These are phyloP conservation scores for Candida albicans DNA, from an alignment of 1,139 yeast genomes.

Conservation along the genomic window DNA sequence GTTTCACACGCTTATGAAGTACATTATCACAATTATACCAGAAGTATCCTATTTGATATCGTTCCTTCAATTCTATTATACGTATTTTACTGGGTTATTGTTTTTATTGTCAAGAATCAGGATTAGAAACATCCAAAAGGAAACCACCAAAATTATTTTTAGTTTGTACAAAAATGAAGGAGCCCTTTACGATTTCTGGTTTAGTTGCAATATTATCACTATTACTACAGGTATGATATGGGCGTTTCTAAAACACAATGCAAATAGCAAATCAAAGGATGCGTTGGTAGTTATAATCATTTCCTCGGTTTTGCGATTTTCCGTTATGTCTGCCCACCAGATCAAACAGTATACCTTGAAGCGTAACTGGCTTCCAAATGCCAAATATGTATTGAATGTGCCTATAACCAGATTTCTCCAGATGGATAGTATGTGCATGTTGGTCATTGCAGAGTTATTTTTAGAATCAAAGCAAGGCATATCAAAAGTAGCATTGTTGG, in stretches of 20 bases:
- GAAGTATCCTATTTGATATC: slow-evolving; percentile 5
- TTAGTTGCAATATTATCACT: slow-evolving; percentile 10
- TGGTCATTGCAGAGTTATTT: slow-evolving; percentile 10
- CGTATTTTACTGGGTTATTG: slow-evolving; percentile 2
- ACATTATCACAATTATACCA: slow-evolving; percentile 2
- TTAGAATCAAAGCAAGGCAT: slow-evolving; percentile 8
- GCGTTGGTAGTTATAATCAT: slow-evolving; percentile 9
- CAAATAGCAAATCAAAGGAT: slow-evolving; percentile 5
- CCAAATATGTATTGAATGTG: slow-evolving; percentile 3
- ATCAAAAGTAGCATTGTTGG: slow-evolving; percentile 7
- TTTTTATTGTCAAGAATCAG: neutral
- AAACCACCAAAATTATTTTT: slow-evolving; percentile 3
- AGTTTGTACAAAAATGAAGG: slow-evolving; percentile 8
- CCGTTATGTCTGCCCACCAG: slow-evolving; percentile 4
- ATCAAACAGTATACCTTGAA: neutral
- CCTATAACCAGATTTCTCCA: slow-evolving; percentile 7
- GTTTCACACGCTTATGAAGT: slow-evolving; percentile 2
- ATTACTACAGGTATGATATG: slow-evolving; percentile 9
- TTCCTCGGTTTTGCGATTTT: slow-evolving; percentile 8
- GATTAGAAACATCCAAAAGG: neutral
- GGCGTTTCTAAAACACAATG: slow-evolving; percentile 6
- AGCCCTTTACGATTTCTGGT: slow-evolving; percentile 11
- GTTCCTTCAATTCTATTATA: slow-evolving; percentile 5
- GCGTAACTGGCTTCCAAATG: slow-evolving; percentile 1
- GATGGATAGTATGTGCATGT: slow-evolving; percentile 13